Conservation (phyloP, 2,329 filamentous ascomycete species). For the Fusarium musae region DNA sequence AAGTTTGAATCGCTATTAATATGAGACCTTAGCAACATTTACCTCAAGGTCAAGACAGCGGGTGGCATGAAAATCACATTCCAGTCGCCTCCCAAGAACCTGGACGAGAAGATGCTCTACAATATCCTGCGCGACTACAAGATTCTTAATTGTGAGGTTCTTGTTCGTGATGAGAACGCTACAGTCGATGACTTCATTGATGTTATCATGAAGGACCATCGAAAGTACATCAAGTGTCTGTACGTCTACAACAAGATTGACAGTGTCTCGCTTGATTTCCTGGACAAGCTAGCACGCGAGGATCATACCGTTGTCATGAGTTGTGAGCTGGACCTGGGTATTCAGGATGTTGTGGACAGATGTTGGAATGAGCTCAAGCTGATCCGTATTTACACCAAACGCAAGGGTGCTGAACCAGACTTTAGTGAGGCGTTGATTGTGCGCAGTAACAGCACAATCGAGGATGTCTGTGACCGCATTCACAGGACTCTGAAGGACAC, state of each 20-base stretch:
- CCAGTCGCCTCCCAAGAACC: slow-evolving; percentile 83
- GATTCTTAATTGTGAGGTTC: slow-evolving; percentile 95
- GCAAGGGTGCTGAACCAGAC: slow-evolving; percentile 89
- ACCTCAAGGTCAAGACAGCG: slow-evolving; percentile 93
- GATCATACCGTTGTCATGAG: slow-evolving; percentile 96
- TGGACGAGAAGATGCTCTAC: slow-evolving; percentile 98
- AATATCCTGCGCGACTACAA: slow-evolving; percentile 99
- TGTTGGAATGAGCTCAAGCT: slow-evolving; percentile 94
- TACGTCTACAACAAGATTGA: slow-evolving; percentile 99
- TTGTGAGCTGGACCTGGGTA: slow-evolving; percentile 93
- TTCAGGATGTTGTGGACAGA: slow-evolving; percentile 91
- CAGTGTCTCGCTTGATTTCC: slow-evolving; percentile 89
- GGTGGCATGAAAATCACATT: slow-evolving; percentile 99
- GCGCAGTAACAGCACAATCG: slow-evolving; percentile 85
- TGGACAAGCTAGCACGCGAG: slow-evolving; percentile 91
- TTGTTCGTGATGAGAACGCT: slow-evolving; percentile 92
- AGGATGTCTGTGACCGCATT: slow-evolving; percentile 96
- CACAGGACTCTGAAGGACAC: slow-evolving; percentile 96
- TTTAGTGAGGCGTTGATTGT: slow-evolving; percentile 95
- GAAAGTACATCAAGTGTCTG: slow-evolving; percentile 94
- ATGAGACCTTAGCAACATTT: slow-evolving; percentile 78
- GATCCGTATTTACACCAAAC: slow-evolving; percentile 95
- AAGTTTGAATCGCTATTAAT: slow-evolving; percentile 24
- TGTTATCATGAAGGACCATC: slow-evolving; percentile 98
- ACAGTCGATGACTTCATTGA: slow-evolving; percentile 99